These are phyloP conservation scores for Xylariaceae sp. DNA, from an alignment of 2,329 filamentous ascomycete species.

Conservation along the genomic window DNA sequence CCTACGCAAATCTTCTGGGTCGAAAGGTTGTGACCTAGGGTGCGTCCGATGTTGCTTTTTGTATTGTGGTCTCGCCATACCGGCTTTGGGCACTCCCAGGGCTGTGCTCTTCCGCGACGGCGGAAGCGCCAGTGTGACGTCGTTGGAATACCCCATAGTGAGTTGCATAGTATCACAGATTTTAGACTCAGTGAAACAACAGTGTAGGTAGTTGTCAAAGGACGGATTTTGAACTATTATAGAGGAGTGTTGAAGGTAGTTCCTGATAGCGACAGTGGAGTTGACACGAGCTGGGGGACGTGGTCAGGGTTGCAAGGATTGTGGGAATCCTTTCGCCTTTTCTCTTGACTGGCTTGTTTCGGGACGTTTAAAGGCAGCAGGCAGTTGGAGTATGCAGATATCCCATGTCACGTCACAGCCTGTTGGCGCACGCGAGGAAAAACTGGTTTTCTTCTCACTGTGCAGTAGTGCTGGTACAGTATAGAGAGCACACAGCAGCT, in stretches of 20 bases:
- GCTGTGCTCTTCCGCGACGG: slow-evolving; percentile 7
- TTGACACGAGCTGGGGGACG: slow-evolving; percentile 18
- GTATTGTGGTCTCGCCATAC: slow-evolving; percentile 6
- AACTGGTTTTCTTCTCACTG: slow-evolving; percentile 21
- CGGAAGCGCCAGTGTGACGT: slow-evolving; percentile 12
- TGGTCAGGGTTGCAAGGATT: slow-evolving; percentile 19
- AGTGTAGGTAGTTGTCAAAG: neutral
- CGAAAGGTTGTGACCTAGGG: slow-evolving; percentile 49
- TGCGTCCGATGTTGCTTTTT: slow-evolving; percentile 20
- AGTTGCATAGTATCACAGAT: slow-evolving; percentile 16
- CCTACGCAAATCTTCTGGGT: slow-evolving; percentile 60
- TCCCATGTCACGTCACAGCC: slow-evolving; percentile 26
- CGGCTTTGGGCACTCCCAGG: slow-evolving; percentile 17
- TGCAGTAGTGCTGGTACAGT: slow-evolving; percentile 5
- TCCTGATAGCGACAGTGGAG: slow-evolving; percentile 8
- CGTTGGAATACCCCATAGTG: slow-evolving; percentile 24
- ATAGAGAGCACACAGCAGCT: slow-evolving; percentile 1
- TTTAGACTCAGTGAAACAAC: neutral
- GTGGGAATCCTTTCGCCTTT: slow-evolving; percentile 16
- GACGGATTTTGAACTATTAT: slow-evolving; percentile 17
- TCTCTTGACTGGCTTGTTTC: slow-evolving; percentile 18
- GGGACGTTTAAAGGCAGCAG: slow-evolving; percentile 18
- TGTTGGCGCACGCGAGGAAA: slow-evolving; percentile 15
- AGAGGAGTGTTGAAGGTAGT: slow-evolving; percentile 6
- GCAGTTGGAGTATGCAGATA: slow-evolving; percentile 28